Evolutionary conservation across 352 stramenopile species (phyloP).

Genomic region (Pythium insidiosum): DNA sequence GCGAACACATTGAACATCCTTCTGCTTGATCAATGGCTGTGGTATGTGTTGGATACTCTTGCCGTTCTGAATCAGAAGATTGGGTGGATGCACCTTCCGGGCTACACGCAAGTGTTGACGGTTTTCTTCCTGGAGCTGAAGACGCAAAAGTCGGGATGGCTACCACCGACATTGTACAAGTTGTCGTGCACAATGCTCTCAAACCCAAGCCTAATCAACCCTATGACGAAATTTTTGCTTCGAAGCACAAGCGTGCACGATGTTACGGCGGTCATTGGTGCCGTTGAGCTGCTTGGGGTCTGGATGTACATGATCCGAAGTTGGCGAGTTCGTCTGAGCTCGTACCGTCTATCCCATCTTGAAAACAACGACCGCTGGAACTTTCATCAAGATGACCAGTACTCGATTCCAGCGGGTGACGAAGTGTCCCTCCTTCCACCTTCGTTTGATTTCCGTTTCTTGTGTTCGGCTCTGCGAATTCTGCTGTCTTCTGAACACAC

Average conservation of each 20-base stretch:
- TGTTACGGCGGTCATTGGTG: conserved; percentile 79
- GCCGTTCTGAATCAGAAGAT: conserved; percentile 88
- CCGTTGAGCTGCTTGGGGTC: conserved; percentile 79
- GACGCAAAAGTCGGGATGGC: conserved; percentile 82
- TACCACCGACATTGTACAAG: conserved; percentile 83
- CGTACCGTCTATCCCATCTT: conserved; percentile 79
- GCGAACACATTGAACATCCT: conserved; percentile 86
- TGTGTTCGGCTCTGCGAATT: conserved; percentile 75
- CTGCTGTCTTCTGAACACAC: conserved; percentile 79
- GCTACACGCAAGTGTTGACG: conserved; percentile 83
- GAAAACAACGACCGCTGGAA: conserved; percentile 89
- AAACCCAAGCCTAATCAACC: conserved; percentile 83
- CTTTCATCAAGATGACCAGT: conserved; percentile 86
- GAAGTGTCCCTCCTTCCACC: conserved; percentile 79
- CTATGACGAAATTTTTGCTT: conserved; percentile 86
- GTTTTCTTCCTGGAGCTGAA: conserved; percentile 87
- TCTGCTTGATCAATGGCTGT: conserved; percentile 83
- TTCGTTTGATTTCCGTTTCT: conserved; percentile 84
- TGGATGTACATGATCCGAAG: conserved; percentile 92
- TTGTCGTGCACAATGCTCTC: conserved; percentile 86
- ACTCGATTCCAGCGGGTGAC: conserved; percentile 81
- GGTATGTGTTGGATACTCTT: conserved; percentile 86
- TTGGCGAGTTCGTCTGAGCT: conserved; percentile 80
- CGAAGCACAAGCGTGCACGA: conserved; percentile 85
- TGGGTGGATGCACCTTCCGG: conserved; percentile 75